Conservation (phyloP, 78 protist species). For the Bigelowiella natans region DNA sequence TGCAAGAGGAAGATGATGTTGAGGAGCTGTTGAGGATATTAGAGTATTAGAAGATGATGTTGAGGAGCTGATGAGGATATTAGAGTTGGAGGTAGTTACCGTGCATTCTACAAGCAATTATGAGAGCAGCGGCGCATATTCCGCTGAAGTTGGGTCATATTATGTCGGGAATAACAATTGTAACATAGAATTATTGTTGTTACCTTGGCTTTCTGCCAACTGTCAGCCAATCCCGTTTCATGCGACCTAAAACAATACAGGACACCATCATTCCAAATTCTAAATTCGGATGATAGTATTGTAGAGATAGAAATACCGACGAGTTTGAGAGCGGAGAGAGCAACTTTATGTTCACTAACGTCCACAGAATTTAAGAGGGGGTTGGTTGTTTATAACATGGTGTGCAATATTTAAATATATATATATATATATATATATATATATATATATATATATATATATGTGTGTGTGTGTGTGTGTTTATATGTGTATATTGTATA, state of each 20-base stretch:
- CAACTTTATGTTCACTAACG: not conserved
- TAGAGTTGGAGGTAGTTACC: conserved; percentile 65
- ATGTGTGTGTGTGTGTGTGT: too few species aligned
- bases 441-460: too few species aligned
- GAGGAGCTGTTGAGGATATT: not conserved
- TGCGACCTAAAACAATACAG: conserved; percentile 39
- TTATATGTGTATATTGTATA: too few species aligned
- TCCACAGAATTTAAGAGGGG: too few species aligned
- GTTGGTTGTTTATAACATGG: too few species aligned
- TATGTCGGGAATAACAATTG: not conserved
- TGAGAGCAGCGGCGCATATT: conserved; percentile 47
- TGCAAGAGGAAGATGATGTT: not conserved
- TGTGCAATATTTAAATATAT: too few species aligned
- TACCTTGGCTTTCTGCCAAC: conserved; percentile 80
- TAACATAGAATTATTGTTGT: not conserved
- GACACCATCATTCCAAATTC: not conserved
- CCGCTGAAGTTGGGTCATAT: too few species aligned
- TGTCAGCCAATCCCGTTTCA: conserved; percentile 87
- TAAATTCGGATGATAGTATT: not conserved
- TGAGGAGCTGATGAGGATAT: conserved; percentile 12
- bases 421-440: too few species aligned
- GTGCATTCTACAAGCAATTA: conserved; percentile 82
- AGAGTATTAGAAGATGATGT: not conserved
- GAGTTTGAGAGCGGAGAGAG: not conserved
- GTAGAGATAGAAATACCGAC: too few species aligned